These are phyloP conservation scores for Leccinum aurantiacum DNA, from an alignment of 768 basidiomycete species.

Conservation along the genomic window DNA sequence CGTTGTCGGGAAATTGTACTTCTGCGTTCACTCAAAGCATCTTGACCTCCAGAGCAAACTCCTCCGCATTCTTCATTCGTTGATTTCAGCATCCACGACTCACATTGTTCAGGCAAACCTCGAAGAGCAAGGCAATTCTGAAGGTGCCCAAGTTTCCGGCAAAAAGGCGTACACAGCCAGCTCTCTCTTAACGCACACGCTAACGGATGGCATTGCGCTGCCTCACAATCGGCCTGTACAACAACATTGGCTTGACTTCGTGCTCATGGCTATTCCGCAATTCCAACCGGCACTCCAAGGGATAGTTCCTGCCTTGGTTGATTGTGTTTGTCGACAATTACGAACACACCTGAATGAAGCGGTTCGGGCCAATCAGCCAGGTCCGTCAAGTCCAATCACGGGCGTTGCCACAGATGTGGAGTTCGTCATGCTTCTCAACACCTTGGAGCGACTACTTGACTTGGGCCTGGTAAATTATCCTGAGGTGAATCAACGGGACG, in stretches of 20 bases:
- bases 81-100: conserved; percentile 65
- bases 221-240: conserved; percentile 73
- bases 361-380: conserved; percentile 40
- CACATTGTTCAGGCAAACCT: conserved; percentile 29
- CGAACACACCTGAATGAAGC: conserved; percentile 55
- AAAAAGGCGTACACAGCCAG: conserved; percentile 52
- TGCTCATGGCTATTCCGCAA: conserved; percentile 86
- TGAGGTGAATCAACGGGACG: conserved; percentile 51
- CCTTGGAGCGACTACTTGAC: conserved; percentile 77
- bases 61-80: conserved; percentile 84
- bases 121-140: conserved; percentile 35
- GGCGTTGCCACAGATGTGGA: conserved; percentile 74
- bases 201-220: conserved; percentile 76
- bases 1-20: conserved; percentile 74
- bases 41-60: conserved; percentile 92
- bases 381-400: conserved; percentile 42
- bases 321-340: conserved; percentile 76
- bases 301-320: conserved; percentile 71
- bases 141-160: conserved; percentile 34
- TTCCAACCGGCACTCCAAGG: conserved; percentile 71
- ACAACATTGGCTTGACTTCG: conserved; percentile 97
- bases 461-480: conserved; percentile 64
- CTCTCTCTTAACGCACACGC: conserved; percentile 70
- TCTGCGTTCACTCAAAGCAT: conserved; percentile 63
- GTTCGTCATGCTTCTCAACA: conserved; percentile 79